These are phyloP conservation scores for Candida sojae DNA, from an alignment of 1,139 yeast genomes.

Conservation along the genomic window DNA sequence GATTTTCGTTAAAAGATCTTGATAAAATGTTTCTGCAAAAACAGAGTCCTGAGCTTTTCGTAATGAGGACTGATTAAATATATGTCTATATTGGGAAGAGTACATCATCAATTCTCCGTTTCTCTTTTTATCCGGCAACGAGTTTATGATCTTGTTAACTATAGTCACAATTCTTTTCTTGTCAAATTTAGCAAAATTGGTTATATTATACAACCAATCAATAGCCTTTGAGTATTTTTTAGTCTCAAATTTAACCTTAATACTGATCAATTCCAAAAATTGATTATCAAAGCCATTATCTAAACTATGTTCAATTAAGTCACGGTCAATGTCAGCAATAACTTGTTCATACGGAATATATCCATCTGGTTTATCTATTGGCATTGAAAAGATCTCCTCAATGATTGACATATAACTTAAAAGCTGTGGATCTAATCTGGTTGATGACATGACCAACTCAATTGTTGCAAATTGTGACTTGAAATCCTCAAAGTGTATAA, in stretches of 20 bases:
- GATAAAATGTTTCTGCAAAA: conserved; percentile 59
- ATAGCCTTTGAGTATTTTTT: conserved; percentile 68
- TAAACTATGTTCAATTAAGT: conserved; percentile 61
- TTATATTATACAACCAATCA: conserved; percentile 70
- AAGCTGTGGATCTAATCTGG: conserved; percentile 54
- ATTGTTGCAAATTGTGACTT: conserved; percentile 81
- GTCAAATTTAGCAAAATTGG: conserved; percentile 71
- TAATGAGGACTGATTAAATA: conserved; percentile 60
- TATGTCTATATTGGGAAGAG: conserved; percentile 57
- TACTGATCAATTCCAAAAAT: conserved; percentile 63
- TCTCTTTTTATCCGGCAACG: conserved; percentile 79
- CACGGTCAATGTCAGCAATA: conserved; percentile 68
- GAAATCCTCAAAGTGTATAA: conserved; percentile 77
- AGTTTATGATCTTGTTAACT: conserved; percentile 72
- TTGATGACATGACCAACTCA: conserved; percentile 64
- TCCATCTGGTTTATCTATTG: conserved; percentile 65
- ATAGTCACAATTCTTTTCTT: conserved; percentile 68
- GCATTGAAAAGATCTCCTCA: conserved; percentile 66
- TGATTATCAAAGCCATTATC: conserved; percentile 61
- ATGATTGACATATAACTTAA: conserved; percentile 71
- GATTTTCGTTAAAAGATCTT: conserved; percentile 50
- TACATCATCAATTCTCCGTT: conserved; percentile 72
- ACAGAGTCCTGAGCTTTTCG: conserved; percentile 69
- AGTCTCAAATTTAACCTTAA: conserved; percentile 63
- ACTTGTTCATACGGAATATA: conserved; percentile 72